Percentiles rank a stretch among this genome's conserved stretches.
These are phyloP conservation scores for Millerozyma acaciae DNA, from an alignment of 805 yeast species.

Conservation along the genomic window DNA sequence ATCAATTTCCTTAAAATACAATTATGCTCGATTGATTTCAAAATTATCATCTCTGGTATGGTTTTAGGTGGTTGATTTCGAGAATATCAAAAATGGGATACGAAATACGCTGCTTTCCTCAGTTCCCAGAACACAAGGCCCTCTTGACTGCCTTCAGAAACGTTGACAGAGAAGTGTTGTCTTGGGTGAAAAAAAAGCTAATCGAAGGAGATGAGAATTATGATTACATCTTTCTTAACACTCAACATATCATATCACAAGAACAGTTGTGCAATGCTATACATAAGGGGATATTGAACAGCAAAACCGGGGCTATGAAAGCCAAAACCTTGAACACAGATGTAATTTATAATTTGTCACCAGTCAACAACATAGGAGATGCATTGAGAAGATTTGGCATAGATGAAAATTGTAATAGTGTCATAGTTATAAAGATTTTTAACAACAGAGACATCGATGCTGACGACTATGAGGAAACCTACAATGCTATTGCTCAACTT, in stretches of 20 bases:
- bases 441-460: slow-evolving; percentile 13
- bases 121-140: slow-evolving; percentile 37
- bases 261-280: slow-evolving; percentile 63
- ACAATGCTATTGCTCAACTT: slow-evolving; percentile 28
- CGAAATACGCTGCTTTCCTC: slow-evolving; percentile 35
- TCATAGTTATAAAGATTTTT: slow-evolving; percentile 52
- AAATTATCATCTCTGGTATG: too few species aligned
- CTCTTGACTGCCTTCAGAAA: slow-evolving; percentile 42
- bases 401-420: slow-evolving; percentile 40
- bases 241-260: slow-evolving; percentile 50
- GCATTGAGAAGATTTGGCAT: slow-evolving; percentile 71
- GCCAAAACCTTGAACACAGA: slow-evolving; percentile 72
- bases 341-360: slow-evolving; percentile 62
- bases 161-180: slow-evolving; percentile 36
- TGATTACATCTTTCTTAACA: slow-evolving; percentile 65
- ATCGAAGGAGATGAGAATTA: slow-evolving; percentile 43
- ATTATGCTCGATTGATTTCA: too few species aligned
- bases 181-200: slow-evolving; percentile 42
- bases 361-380: slow-evolving; percentile 68
- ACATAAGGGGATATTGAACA: slow-evolving; percentile 57
- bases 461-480: slow-evolving; percentile 23
- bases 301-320: slow-evolving; percentile 43
- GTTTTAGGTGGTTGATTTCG: too few species aligned
- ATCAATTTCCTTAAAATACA: too few species aligned
- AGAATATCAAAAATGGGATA: slow-evolving; percentile 4